These are phyloP conservation scores for Brassica carinata DNA, from an alignment of 345 rosid species.

Conservation along the genomic window DNA sequence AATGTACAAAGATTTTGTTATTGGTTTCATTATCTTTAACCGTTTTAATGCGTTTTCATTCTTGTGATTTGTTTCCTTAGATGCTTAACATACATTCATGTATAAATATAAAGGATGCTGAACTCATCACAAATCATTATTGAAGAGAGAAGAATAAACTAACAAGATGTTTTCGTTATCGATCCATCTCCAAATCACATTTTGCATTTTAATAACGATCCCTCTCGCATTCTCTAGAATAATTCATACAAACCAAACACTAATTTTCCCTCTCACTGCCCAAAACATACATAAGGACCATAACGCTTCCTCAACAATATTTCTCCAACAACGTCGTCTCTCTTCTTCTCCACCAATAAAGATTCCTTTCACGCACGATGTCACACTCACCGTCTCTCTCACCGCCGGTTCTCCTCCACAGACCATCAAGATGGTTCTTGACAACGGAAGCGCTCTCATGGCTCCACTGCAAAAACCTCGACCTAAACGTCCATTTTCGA, in stretches of 20 bases:
- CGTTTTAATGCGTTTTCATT: conserved; percentile 1
- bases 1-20: not conserved
- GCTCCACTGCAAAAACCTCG: conserved; percentile 57
- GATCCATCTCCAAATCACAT: conserved; percentile 20
- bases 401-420: conserved; percentile 73
- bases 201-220: conserved; percentile 26
- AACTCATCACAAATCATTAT: not conserved
- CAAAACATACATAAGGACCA: too few relatives aligned
- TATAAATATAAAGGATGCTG: not conserved
- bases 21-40: not conserved
- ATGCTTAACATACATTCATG: not conserved
- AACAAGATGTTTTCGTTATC: conserved; percentile 24
- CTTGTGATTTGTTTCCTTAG: not conserved
- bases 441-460: conserved; percentile 79
- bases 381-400: conserved; percentile 60
- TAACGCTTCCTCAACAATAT: not conserved
- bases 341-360: conserved; percentile 38
- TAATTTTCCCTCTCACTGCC: conserved; percentile 51
- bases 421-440: conserved; percentile 65
- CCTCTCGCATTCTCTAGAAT: conserved; percentile 31
- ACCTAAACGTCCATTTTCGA: conserved; percentile 42
- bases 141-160: not conserved
- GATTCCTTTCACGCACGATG: conserved; percentile 57
- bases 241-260: conserved; percentile 45
- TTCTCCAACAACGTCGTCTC: conserved; percentile 10